A percentile compares a stretch with the other conserved stretches of the same genome.
Conservation (phyloP, 2,329 filamentous ascomycete species). For the Rhynchosporium secalis region DNA sequence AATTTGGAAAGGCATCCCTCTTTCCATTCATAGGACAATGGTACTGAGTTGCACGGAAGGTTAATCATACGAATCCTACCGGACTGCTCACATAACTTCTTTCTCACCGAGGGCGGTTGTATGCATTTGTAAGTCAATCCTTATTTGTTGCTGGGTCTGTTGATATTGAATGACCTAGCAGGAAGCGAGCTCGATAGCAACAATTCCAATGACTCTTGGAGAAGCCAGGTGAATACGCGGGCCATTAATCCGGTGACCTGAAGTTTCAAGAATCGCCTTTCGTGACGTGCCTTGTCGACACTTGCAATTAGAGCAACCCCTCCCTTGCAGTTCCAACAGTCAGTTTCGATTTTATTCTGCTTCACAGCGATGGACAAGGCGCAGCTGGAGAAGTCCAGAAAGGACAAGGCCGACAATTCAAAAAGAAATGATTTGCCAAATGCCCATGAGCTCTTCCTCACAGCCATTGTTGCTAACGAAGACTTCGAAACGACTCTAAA, state of each 20-base stretch:
- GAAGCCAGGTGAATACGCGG: neutral
- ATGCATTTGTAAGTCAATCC: neutral
- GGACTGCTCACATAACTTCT: neutral
- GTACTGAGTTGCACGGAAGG: no score
- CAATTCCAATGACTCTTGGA: neutral
- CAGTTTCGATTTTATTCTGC: neutral
- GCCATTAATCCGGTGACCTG: neutral
- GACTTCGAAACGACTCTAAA: conserved; percentile 52
- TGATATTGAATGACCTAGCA: neutral
- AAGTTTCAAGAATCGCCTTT: neutral
- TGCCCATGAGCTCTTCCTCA: conserved; percentile 63
- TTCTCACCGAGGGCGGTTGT: neutral
- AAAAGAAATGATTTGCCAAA: conserved; percentile 10
- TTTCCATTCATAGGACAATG: no score
- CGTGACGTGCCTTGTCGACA: neutral
- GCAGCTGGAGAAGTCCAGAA: neutral
- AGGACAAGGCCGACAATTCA: neutral
- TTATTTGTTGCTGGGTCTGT: neutral
- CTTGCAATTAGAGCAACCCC: neutral
- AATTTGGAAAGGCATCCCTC: no score
- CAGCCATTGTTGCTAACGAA: conserved; percentile 51
- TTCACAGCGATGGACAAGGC: neutral
- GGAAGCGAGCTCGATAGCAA: neutral
- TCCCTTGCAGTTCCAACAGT: neutral
- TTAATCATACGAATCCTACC: no score